Evolutionary conservation across 176 grass and related monocot species (phyloP), one percentile per base, ranked within the genome.

Genomic region (Phoenix roebelenii): DNA sequence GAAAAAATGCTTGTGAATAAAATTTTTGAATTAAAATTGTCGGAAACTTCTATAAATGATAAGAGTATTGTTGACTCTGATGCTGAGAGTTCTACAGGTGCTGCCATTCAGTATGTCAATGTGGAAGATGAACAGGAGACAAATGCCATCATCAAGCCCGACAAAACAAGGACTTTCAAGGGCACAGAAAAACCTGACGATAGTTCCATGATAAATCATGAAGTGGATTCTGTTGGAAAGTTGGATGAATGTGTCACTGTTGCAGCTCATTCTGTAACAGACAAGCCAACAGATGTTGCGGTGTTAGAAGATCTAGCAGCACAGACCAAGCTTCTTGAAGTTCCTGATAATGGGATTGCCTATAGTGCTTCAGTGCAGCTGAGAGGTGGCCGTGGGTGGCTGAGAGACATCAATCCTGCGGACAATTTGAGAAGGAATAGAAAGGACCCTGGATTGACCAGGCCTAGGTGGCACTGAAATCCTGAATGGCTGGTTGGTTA

Each of bases 51-150:
- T 44, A 44, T 12, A 44, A 44, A 44, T 44, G 9, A 7, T 12
- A 10, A 12, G 9, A 14, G 35, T 18, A n/a, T 3, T n/a, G 49
- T 39, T 22, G 44, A 51, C 16, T 7, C 49, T 7, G 53, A 52
- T 35, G 58, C 32, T 14, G 72, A 83, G 49, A 76, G 15, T 30
- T 60, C 24, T 52, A 19, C 15, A 32, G 7, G 49, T 16, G 22
- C 70, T 48, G 72, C 52, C 5, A 74, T 79, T 22, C 68, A 61
- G 19, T 80, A 76, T 62, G 14, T 70, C 58, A 70, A 74, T 64
- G 6, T 83, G 0, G 80, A 73, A 69, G 60, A 70, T 16, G 64
- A 61, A 19, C 15, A 28, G 14, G 35, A 24, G 7, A 19, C 35
- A 57, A 29, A 39, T 17, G 52, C 23, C 26, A 18, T 29, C 25